Conservation (phyloP, 2,329 filamentous ascomycete genomes). For the Trichoderma koningiopsis region DNA sequence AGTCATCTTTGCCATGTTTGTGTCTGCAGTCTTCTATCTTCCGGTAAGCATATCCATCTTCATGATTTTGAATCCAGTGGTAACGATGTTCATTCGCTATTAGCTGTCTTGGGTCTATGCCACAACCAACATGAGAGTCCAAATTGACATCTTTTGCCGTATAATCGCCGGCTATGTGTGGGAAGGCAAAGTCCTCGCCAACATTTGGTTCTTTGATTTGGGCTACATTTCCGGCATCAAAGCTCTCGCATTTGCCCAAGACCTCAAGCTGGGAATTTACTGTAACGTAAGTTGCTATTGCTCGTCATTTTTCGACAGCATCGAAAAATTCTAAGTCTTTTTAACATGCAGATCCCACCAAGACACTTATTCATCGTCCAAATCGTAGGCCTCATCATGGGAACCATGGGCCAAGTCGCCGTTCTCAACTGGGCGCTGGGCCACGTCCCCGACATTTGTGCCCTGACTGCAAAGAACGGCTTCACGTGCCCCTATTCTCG, state of each 20-base stretch:
- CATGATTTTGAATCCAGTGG: background rate
- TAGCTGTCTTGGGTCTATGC: constrained; percentile 41
- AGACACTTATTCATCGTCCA: constrained; percentile 48
- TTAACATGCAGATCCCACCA: constrained; percentile 42
- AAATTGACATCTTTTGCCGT: constrained; percentile 47
- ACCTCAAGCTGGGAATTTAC: constrained; percentile 51
- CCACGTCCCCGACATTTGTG: constrained; percentile 55
- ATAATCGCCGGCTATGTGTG: constrained; percentile 49
- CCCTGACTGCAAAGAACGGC: constrained; percentile 45
- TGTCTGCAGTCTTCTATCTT: constrained; percentile 37
- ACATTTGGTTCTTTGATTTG: constrained; percentile 44
- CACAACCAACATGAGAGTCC: constrained; percentile 46
- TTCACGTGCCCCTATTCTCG: constrained; percentile 46
- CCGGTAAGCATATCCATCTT: constrained; percentile 29
- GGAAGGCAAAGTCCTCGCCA: constrained; percentile 46
- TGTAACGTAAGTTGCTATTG: constrained; percentile 33
- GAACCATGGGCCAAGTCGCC: constrained; percentile 48
- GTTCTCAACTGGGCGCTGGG: constrained; percentile 42
- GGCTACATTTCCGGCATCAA: constrained; percentile 48
- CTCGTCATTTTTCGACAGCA: background rate
- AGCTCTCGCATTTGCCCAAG: constrained; percentile 45
- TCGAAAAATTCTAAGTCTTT: constrained; percentile 23
- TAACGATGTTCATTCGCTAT: accelerated
- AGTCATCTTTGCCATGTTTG: constrained; percentile 33
- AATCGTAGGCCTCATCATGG: constrained; percentile 46